Conservation (phyloP, 371 early-diverging fungal genomes). For the Mortierella sp. region DNA sequence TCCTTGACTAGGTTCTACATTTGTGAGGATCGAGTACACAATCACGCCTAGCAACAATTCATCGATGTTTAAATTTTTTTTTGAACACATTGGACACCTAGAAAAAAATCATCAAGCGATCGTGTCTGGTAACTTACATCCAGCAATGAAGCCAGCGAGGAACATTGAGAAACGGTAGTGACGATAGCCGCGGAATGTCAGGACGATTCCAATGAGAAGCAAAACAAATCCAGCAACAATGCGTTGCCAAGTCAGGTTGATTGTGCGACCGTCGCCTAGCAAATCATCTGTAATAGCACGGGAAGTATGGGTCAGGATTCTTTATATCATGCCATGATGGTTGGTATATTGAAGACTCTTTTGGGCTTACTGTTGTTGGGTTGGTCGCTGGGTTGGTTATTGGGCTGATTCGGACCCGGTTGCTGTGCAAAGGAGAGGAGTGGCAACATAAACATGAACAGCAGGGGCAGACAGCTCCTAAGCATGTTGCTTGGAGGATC, state of each 20-base stretch:
- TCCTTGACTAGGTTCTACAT: constrained; percentile 58
- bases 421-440: constrained; percentile 30
- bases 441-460: constrained; percentile 17
- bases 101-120: constrained; percentile 1
- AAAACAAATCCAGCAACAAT: constrained; percentile 37
- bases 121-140: constrained; percentile 22
- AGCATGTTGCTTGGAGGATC: constrained; percentile 11
- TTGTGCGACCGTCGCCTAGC: background rate
- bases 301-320: too few species aligned
- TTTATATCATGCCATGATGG: too few species aligned
- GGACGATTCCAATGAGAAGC: constrained; percentile 23
- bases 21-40: constrained; percentile 64
- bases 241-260: constrained; percentile 32
- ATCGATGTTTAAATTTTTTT: too few species aligned
- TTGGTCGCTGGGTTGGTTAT: background rate
- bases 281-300: background rate
- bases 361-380: background rate
- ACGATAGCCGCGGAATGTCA: constrained; percentile 47
- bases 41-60: constrained; percentile 54
- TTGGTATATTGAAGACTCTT: constrained; percentile 1
- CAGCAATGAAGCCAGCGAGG: constrained; percentile 42
- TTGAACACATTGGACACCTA: background rate
- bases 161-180: constrained; percentile 41
- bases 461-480: constrained; percentile 19
- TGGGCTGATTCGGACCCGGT: background rate